A percentile compares a stretch with the other conserved stretches of the same genome.
Conservation (phyloP, 2,329 filamentous ascomycete species). For the Pseudocercospora musae region DNA sequence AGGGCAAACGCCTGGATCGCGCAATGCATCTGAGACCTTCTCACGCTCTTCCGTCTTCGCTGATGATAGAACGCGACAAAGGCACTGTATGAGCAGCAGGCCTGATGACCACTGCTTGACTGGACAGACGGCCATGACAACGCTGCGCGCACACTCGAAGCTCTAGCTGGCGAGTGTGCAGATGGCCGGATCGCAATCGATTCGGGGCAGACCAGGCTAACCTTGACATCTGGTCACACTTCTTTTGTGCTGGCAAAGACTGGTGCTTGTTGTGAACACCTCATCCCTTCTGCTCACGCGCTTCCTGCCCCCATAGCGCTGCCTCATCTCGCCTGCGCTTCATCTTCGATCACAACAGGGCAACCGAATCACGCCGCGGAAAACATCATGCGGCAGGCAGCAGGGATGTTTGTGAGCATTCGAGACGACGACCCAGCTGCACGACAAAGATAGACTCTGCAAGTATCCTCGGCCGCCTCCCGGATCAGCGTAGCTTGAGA, state of each 20-base stretch:
- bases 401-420: background rate
- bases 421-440: conserved; percentile 8
- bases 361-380: conserved; percentile 19
- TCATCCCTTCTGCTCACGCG: background rate
- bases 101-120: background rate
- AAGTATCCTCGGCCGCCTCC: conserved; percentile 22
- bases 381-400: conserved; percentile 10
- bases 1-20: conserved; percentile 1
- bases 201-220: background rate
- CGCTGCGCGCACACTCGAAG: background rate
- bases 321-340: conserved; percentile 24
- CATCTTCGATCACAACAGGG: conserved; percentile 13
- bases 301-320: conserved; percentile 4
- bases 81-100: background rate
- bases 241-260: conserved; percentile 3
- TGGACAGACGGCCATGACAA: background rate
- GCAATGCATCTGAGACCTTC: conserved; percentile 4
- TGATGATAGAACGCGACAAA: background rate
- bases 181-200: background rate
- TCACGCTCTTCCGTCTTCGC: background rate
- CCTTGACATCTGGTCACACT: background rate
- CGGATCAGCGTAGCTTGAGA: conserved; percentile 29
- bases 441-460: conserved; percentile 21
- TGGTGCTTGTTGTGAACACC: conserved; percentile 2
- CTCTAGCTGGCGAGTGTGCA: conserved; percentile 1